Evolutionary conservation across 1,139 yeast genomes (phyloP), one percentile per base, ranked within the genome.

Genomic region (Hyphopichia khmerensis): DNA sequence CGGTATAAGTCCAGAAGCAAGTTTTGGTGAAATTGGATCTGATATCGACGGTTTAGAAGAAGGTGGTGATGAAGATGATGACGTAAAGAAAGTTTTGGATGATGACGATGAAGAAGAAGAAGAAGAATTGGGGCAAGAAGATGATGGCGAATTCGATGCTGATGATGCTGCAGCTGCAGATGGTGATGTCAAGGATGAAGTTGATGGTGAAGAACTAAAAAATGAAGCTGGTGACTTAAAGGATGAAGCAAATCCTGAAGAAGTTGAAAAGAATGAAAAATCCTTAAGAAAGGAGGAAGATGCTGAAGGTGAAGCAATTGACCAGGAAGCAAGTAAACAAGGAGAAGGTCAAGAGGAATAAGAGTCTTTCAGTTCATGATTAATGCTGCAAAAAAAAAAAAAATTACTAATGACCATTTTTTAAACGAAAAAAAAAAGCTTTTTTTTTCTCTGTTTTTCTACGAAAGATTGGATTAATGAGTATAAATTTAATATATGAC

Each of bases 1-100:
- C 43, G 83, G 79, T 47, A 76, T 93, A 45, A 80, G 89, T 41
- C 97, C 98, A 3, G 96, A 85, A 55, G 80, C 69, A 15, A 87
- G 96, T 64, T 74, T 84, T 52, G 69, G 65, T 37, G 75, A 78
- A 35, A 91, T 93, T 15, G 76, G 80, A 52, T 68, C 67, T 33
- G 82, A 80, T 46, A 75, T 84, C 40, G 65, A 74, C 48, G 52
- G 56, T 38, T 60, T 72, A 40, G 56, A 58, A 43, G 43, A 52
- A 5, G 17, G 3, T 3, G 17, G 21, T 17, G 34, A 32, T 4
- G 17, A 33, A 8, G 41, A 43, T 14, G 46, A 43, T 4, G 47
- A 27, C 17, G n/a, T n/a, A 9, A 31, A 24, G 34, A 40, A 29
- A 24, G 44, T 21, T 21, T 21, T 21, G 24, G 24, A 21, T 8